These are phyloP conservation scores for Nothophytophthora sp. DNA, from an alignment of 352 stramenopile species.

Conservation along the genomic window DNA sequence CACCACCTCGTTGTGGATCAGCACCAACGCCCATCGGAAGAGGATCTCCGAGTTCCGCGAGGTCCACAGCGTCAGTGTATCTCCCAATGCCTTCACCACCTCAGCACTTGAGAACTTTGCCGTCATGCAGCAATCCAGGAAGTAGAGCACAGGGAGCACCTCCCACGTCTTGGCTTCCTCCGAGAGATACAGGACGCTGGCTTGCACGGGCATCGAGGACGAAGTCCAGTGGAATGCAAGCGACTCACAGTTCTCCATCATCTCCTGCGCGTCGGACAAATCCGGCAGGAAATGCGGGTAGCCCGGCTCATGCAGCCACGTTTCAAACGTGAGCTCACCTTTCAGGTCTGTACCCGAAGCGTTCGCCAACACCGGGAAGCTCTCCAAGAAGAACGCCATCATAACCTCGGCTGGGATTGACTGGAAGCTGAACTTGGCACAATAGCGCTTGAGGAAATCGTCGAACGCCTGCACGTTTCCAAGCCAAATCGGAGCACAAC, in stretches of 20 bases:
- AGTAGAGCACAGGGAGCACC: conserved; percentile 62
- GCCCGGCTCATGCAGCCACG: conserved; percentile 67
- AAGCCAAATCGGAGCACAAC: not conserved
- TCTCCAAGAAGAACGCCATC: conserved; percentile 69
- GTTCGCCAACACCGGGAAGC: conserved; percentile 64
- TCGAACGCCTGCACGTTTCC: conserved; percentile 50
- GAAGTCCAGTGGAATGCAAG: conserved; percentile 65
- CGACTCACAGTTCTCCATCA: conserved; percentile 71
- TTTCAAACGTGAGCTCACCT: conserved; percentile 60
- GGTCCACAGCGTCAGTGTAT: conserved; percentile 53
- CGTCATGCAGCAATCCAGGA: conserved; percentile 64
- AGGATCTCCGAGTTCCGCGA: conserved; percentile 66
- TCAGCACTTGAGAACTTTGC: conserved; percentile 39
- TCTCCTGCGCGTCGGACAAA: conserved; percentile 60
- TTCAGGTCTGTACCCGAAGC: conserved; percentile 46
- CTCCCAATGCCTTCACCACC: conserved; percentile 50
- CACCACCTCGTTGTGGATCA: conserved; percentile 65
- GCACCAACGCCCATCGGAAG: conserved; percentile 66
- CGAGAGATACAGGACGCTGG: conserved; percentile 63
- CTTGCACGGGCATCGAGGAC: conserved; percentile 50
- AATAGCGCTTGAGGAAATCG: conserved; percentile 68
- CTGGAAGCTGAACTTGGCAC: conserved; percentile 67
- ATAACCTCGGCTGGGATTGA: conserved; percentile 75
- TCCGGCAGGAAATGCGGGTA: conserved; percentile 62
- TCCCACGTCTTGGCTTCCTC: conserved; percentile 63